Base-by-base conservation (phyloP, 805 yeast genomes). In the Metschnikowia continentalis region DNA sequence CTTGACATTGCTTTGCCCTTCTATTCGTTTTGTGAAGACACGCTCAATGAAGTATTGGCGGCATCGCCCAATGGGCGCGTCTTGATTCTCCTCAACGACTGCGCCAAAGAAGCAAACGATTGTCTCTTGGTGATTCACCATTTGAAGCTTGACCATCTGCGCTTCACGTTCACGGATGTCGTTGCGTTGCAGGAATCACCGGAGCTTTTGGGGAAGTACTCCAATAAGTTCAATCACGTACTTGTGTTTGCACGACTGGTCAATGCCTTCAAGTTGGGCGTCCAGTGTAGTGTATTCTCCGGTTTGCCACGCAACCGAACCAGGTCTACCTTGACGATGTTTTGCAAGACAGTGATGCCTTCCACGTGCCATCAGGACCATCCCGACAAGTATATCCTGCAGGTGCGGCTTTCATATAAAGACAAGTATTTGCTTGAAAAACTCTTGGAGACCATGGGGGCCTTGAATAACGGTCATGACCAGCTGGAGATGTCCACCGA, bases 1-100 rank as follows among this genome's bases (percentile, higher is more conserved):
- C 48, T 62, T 15, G 76, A 72, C 41, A 55, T 66, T 17, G 63
- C 68, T 54, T 57, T 72, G 20, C 77, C 76, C 5, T 65, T 73
- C 37, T 70, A 65, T 48, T 52, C 62, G 2, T 68, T 56, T 49
- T 44, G 70, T 35, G 59, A 63, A 42, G 65, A 64, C 32, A 43
- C 42, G 13, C 51, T 57, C 30, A 46, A 45, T 11, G 43, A 39
- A 11, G 15, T 30, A 17, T n/a, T 46, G 20, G 48, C 14, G 11
- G 20, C 23, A 30, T 35, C 30, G 2, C 52, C 54, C 3, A 43
- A 35, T 2, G 58, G 60, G 10, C 62, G 59, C n/a, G 49, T 63
- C 5, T 56, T 72, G 51, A 52, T 72, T 3, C 46, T 71, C 1
- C 53, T 72, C n/a, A 62, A 65, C 47, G 68, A 71, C 46, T 47